Conservation (phyloP, 2,329 filamentous ascomycete species). For the Trichoderma koningiopsis region DNA sequence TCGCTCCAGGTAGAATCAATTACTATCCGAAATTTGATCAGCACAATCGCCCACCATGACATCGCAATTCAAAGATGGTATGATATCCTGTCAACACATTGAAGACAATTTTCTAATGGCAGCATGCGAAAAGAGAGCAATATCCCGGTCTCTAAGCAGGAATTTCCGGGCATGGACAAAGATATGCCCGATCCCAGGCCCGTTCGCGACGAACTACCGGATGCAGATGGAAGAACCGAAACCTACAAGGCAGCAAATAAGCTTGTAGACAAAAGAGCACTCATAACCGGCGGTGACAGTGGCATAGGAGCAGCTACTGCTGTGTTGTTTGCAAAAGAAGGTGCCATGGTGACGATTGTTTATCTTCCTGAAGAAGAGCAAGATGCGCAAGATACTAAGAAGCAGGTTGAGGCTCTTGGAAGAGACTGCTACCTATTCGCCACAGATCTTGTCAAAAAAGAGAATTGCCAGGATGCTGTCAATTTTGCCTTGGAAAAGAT, state of each 20-base stretch:
- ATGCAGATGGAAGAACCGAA: conserved; percentile 60
- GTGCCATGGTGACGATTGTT: conserved; percentile 57
- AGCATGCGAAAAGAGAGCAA: background rate
- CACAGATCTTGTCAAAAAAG: conserved; percentile 52
- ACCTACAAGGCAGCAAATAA: conserved; percentile 19
- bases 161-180: conserved; percentile 35
- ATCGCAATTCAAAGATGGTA: conserved; percentile 11
- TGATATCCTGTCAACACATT: background rate
- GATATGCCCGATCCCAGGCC: conserved; percentile 48
- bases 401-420: conserved; percentile 54
- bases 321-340: conserved; percentile 59
- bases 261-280: conserved; percentile 2
- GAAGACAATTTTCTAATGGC: background rate
- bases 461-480: conserved; percentile 53
- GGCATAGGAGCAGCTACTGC: conserved; percentile 58
- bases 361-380: conserved; percentile 58
- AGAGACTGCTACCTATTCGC: conserved; percentile 50
- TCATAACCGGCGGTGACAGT: conserved; percentile 60
- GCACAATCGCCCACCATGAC: background rate
- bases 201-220: conserved; percentile 66
- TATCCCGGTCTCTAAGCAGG: conserved; percentile 36
- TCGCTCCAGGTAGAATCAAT: background rate
- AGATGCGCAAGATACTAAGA: conserved; percentile 57
- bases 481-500: conserved; percentile 55
- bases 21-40: background rate